Conservation (phyloP, 345 rosid species). For the Moricandia arvensis region DNA sequence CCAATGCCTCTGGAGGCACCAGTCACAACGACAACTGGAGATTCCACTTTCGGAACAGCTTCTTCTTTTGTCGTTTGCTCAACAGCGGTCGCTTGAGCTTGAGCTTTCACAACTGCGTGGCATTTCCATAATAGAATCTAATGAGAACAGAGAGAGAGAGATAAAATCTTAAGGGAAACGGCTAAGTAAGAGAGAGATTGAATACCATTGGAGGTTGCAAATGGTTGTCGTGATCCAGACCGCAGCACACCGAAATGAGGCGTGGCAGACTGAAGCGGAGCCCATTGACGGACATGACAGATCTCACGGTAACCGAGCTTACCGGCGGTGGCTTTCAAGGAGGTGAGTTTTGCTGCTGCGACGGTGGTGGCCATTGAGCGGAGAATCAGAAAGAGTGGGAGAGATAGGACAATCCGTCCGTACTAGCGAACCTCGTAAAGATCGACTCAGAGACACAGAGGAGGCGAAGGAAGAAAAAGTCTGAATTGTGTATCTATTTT, state of each 20-base stretch:
- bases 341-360: slow-evolving; percentile 52
- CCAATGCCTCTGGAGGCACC: slow-evolving; percentile 99
- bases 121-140: not conserved
- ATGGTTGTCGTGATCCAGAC: slow-evolving; percentile 42
- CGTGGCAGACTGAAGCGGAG: slow-evolving; percentile 43
- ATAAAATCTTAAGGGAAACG: not conserved
- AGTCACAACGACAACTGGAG: slow-evolving; percentile 83
- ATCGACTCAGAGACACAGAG: slow-evolving; percentile 17
- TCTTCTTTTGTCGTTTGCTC: slow-evolving; percentile 46
- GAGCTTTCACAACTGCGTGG: slow-evolving; percentile 56
- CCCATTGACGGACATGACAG: slow-evolving; percentile 46
- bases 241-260: slow-evolving; percentile 45
- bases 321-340: slow-evolving; percentile 48
- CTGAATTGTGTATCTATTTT: not conserved
- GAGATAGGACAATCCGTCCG: not conserved
- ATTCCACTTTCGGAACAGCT: slow-evolving; percentile 53
- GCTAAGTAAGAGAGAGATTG: not conserved
- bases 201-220: slow-evolving; percentile 58
- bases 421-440: slow-evolving; percentile 25
- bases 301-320: slow-evolving; percentile 41
- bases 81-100: slow-evolving; percentile 63
- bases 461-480: not conserved
- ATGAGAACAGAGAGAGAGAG: not conserved
- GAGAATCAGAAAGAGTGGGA: slow-evolving; percentile 13
- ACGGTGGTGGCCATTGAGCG: slow-evolving; percentile 53